phyloP scores from a whole-genome alignment of 192 early-diverging fungal species.

The Funneliformis geosporum region DNA sequence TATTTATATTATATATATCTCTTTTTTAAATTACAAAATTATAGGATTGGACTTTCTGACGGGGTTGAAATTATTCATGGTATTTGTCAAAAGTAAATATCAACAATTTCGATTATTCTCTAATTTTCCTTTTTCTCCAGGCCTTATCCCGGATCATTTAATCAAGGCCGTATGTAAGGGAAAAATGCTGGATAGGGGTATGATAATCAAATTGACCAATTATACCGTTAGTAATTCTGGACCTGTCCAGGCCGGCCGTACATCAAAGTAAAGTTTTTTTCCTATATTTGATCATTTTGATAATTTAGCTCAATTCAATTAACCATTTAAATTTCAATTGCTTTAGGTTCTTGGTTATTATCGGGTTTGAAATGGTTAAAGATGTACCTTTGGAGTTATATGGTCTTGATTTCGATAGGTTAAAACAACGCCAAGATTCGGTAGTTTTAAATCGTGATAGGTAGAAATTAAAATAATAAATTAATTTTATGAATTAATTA shows the following conservation, averaged over 20 bases:
- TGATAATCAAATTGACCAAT: not conserved
- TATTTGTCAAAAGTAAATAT: not conserved
- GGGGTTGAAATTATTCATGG: not conserved
- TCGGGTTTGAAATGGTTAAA: not conserved
- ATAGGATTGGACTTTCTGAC: slow-evolving; percentile 5
- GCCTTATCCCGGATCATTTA: not conserved
- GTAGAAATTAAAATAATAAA: too few species aligned
- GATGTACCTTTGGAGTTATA: not conserved
- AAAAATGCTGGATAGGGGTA: not conserved
- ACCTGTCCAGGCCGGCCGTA: not conserved
- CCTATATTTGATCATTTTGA: not conserved
- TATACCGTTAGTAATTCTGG: not conserved
- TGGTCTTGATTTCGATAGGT: not conserved
- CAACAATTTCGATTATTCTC: not conserved
- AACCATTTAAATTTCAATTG: not conserved
- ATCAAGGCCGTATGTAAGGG: not conserved
- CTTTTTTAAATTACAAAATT: not conserved
- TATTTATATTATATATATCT: not conserved
- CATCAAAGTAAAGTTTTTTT: not conserved
- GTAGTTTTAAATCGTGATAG: too few species aligned
- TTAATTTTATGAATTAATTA: too few species aligned
- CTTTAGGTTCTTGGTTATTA: not conserved
- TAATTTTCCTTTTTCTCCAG: not conserved
- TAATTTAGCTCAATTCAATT: not conserved
- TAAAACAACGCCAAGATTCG: too few species aligned